Evolutionary conservation across 2,329 filamentous ascomycete genomes (phyloP).

Genomic region (Aspergillus tubingensis): DNA sequence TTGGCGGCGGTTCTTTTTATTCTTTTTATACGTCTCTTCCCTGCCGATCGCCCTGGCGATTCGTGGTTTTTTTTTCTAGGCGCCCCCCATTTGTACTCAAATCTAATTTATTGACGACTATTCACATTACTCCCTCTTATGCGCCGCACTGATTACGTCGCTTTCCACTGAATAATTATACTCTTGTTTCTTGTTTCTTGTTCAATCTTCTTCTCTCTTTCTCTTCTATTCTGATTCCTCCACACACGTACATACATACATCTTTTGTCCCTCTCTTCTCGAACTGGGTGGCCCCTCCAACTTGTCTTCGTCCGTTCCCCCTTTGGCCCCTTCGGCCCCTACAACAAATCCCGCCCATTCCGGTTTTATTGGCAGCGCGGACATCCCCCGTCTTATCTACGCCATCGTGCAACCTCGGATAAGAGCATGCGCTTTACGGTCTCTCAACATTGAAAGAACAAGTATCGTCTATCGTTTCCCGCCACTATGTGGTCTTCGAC

Average conservation of each 20-base stretch:
- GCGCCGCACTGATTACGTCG: background rate
- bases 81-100: background rate
- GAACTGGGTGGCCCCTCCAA: background rate
- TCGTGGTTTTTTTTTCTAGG: background rate
- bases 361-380: background rate
- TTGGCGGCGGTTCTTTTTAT: constrained; percentile 5
- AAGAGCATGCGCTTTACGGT: constrained; percentile 9
- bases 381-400: constrained; percentile 3
- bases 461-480: background rate
- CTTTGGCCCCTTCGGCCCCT: background rate
- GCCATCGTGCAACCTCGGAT: constrained; percentile 5
- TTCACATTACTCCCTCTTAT: background rate
- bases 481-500: constrained; percentile 25
- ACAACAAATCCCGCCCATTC: constrained; percentile 1
- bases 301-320: background rate
- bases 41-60: constrained; percentile 8
- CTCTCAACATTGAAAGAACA: constrained; percentile 1
- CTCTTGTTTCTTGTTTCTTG: background rate
- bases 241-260: background rate
- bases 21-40: constrained; percentile 4
- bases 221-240: background rate
- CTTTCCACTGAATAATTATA: background rate
- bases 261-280: background rate
- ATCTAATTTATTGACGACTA: background rate
- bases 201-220: background rate